These are phyloP conservation scores for Rhodotorula sp. DNA, from an alignment of 1,284 basidiomycete genomes.

Conservation along the genomic window DNA sequence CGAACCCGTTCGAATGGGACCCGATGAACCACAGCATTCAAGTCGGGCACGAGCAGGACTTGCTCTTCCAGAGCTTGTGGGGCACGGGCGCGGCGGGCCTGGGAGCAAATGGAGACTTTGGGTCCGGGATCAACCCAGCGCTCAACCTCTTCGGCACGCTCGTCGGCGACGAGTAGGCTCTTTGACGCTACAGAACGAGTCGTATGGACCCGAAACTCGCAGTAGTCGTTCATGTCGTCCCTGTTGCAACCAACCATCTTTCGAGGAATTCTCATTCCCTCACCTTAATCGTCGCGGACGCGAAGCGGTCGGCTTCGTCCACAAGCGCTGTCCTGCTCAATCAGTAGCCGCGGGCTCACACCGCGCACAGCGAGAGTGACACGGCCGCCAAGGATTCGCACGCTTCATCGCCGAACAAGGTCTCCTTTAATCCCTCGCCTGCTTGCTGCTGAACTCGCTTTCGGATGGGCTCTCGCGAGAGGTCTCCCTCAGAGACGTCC, in stretches of 20 bases:
- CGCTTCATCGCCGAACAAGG: too few relatives aligned
- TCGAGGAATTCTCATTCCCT: too few relatives aligned
- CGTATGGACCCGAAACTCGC: neutral
- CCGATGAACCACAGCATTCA: constrained; percentile 21
- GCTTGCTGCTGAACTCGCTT: neutral
- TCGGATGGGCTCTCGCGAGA: neutral
- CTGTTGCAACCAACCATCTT: neutral
- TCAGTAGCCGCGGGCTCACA: neutral
- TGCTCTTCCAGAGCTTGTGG: constrained; percentile 38
- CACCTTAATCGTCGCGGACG: too few relatives aligned
- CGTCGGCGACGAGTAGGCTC: constrained; percentile 25
- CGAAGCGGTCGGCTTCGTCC: too few relatives aligned
- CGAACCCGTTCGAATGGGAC: constrained; percentile 33
- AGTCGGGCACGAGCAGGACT: constrained; percentile 36
- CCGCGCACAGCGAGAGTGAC: too few relatives aligned
- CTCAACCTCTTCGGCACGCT: constrained; percentile 36
- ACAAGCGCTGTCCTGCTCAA: neutral
- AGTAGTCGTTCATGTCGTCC: too few relatives aligned
- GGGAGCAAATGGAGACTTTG: constrained; percentile 12
- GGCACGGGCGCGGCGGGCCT: constrained; percentile 11
- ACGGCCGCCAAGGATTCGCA: too few relatives aligned
- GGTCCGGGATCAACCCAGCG: constrained; percentile 15
- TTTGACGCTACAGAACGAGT: neutral
- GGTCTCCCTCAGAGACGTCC: too few relatives aligned
- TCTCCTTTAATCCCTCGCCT: neutral